Evolutionary conservation across 768 basidiomycete genomes (phyloP), one percentile per base, ranked within the genome.

Genomic region (Exsudoporus frostii): DNA sequence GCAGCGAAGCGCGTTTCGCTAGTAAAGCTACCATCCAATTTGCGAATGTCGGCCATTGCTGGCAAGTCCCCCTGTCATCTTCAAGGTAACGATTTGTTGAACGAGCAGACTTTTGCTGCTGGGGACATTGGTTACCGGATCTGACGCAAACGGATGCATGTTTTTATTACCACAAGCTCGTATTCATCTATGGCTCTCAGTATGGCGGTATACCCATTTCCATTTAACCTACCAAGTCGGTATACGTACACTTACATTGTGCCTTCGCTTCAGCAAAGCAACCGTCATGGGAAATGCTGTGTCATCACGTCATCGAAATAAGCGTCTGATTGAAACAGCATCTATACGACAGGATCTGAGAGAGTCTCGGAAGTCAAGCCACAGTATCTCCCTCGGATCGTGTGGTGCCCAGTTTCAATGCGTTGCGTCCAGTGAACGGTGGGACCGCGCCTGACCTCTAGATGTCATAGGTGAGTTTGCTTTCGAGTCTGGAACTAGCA

Each of bases 1-100:
- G 87, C 85, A 33, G 90, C 89, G 14, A 88, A 90, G 60, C 85
- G 91, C 9, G 92, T 93, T 9, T 93, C 90, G 10, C 74, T 93
- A 39, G 87, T 92, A 40, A 79, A 80, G 53, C 68, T 92, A 24
- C 90, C 90, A 22, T 82, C 87, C 10, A 73, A 76, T 48, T 64
- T 80, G 52, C 68, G 70, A 47, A 59, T 71, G 45, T 57, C 60
- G 10, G 46, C 47, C 29, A 54, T 67, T 27, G 29, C 60, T 46
- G 48, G 60, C 38, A 69, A 56, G 33, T 34, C 62, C 27, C 54
- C 55, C 29, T 41, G 44, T 19, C 45, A 48, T 27, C 48, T 36
- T 40, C 48, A 50, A 49, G 50, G 30, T 17, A 39, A 45, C 10
- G 13, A 41, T 8, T n/a, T 29, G 13, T 44, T 58, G 50, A 36